These are phyloP conservation scores for Aspergillus intermedius DNA, from an alignment of 2,329 filamentous ascomycete species.

Conservation along the genomic window DNA sequence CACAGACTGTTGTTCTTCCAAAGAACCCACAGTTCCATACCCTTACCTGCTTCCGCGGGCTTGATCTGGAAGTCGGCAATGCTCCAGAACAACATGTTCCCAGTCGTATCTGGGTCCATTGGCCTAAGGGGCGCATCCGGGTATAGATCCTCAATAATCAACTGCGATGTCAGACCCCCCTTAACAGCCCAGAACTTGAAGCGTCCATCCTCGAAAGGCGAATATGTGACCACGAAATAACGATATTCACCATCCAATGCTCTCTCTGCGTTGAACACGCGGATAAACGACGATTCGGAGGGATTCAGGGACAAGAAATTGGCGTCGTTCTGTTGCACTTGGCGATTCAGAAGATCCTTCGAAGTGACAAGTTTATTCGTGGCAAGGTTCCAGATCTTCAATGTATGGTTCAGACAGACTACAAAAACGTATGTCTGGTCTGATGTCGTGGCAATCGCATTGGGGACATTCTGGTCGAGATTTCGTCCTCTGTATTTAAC, in stretches of 20 bases:
- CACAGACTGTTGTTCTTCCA: slow-evolving; percentile 83
- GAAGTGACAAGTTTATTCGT: slow-evolving; percentile 70
- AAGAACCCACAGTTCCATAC: slow-evolving; percentile 63
- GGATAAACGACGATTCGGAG: slow-evolving; percentile 67
- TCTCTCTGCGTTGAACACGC: slow-evolving; percentile 56
- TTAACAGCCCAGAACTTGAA: slow-evolving; percentile 90
- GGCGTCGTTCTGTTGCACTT: slow-evolving; percentile 59
- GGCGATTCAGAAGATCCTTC: slow-evolving; percentile 68
- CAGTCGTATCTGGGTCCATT: slow-evolving; percentile 55
- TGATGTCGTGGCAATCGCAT: slow-evolving; percentile 40
- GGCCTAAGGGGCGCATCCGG: slow-evolving; percentile 59
- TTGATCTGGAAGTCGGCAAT: slow-evolving; percentile 68
- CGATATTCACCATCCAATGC: slow-evolving; percentile 41
- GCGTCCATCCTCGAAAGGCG: slow-evolving; percentile 75
- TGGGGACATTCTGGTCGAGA: slow-evolving; percentile 38
- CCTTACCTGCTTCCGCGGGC: slow-evolving; percentile 46
- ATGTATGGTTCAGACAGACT: slow-evolving; percentile 77
- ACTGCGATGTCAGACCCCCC: slow-evolving; percentile 49
- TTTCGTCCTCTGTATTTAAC: slow-evolving; percentile 37
- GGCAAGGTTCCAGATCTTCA: slow-evolving; percentile 85
- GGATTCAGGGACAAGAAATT: slow-evolving; percentile 74
- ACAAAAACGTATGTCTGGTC: slow-evolving; percentile 58
- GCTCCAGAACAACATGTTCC: slow-evolving; percentile 66
- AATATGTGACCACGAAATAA: slow-evolving; percentile 72
- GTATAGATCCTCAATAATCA: slow-evolving; percentile 67